Evolutionary conservation across 2,329 filamentous ascomycete species (phyloP), one percentile per base, ranked within the genome.

Genomic region (Phyllosticta citriasiana): DNA sequence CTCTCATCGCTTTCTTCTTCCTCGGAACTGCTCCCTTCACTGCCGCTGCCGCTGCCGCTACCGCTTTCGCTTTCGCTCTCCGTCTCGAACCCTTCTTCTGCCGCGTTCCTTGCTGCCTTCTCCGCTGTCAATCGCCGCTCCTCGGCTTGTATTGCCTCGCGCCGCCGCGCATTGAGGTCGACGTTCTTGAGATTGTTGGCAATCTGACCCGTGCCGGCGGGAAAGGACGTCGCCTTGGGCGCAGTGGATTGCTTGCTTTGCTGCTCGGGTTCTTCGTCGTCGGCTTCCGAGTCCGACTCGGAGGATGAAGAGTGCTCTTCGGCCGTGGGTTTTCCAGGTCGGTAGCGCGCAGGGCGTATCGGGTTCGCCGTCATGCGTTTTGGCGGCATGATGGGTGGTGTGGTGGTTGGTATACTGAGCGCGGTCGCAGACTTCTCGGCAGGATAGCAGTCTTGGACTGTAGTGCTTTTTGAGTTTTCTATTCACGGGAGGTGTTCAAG

Each of bases 281-380:
- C 78, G 9, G 78, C 77, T 25, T 81, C 80, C 1, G 80, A 79
- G 22, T 79, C 79, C 6, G 81, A 78, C 53, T 83, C 80, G 40
- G 78, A 79, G 14, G 75, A 73, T 25, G 74, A 75, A 4, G 74
- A 76, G 19, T 61, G 64, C 35, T 73, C 72, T 63, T 78, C 79
- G 7, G 78, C 82, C 2, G 80, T 77, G 16, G 87, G 79, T 74
- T 97, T 97, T 66, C 94, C 93, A 16, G 93, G 88, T 62, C 91
- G 86, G 69, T 97, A 88, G 62, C 94, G 88, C 66, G 86, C 84
- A 25, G 91, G 89, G 72, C 86, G 86, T 62, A 87, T 77, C 3
- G 90, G 91, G 71, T 97, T 96, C 64, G 92, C 91, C 65, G 93
- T 97, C 89, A 97, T 96, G 70, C 89, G 88, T 73, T 89, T 91